Evolutionary conservation across 371 early-diverging fungal species (phyloP).

Genomic region (Aphelidium insulamus): DNA sequence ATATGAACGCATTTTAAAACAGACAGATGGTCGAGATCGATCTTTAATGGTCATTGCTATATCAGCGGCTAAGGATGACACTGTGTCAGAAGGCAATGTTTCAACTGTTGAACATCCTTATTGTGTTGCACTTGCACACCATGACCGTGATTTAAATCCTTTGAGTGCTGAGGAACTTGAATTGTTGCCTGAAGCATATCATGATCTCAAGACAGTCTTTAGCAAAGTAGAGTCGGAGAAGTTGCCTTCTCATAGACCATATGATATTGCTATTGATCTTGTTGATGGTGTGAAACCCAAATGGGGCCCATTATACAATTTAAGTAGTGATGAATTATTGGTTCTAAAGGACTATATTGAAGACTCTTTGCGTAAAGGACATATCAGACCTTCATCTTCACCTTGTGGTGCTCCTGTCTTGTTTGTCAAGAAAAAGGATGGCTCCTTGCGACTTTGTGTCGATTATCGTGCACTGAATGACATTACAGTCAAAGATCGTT

Average conservation of each 20-base stretch:
- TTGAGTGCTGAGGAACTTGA: too few species aligned
- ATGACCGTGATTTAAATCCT: too few species aligned
- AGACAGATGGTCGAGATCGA: too few species aligned
- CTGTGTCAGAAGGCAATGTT: too few species aligned
- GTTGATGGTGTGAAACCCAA: constrained; percentile 6
- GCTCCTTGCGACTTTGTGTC: constrained; percentile 13
- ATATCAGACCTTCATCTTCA: constrained; percentile 8
- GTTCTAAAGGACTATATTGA: constrained; percentile 11
- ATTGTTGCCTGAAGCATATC: too few species aligned
- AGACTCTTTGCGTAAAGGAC: constrained; percentile 5
- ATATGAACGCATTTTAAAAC: too few species aligned
- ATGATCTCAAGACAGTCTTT: too few species aligned
- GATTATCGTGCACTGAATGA: constrained; percentile 22
- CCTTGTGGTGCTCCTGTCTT: constrained; percentile 14
- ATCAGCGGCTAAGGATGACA: too few species aligned
- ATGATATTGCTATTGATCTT: constrained; percentile 8
- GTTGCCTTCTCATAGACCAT: background rate
- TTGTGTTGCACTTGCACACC: too few species aligned
- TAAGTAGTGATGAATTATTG: constrained; percentile 9
- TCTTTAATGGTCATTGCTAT: too few species aligned
- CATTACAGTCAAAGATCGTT: constrained; percentile 14
- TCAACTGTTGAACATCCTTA: too few species aligned
- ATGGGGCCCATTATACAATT: constrained; percentile 6
- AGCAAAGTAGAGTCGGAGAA: background rate
- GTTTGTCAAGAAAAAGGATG: constrained; percentile 17